Conservation (phyloP, 2,329 filamentous ascomycete genomes). For the Beauveria rudraprayagi region DNA sequence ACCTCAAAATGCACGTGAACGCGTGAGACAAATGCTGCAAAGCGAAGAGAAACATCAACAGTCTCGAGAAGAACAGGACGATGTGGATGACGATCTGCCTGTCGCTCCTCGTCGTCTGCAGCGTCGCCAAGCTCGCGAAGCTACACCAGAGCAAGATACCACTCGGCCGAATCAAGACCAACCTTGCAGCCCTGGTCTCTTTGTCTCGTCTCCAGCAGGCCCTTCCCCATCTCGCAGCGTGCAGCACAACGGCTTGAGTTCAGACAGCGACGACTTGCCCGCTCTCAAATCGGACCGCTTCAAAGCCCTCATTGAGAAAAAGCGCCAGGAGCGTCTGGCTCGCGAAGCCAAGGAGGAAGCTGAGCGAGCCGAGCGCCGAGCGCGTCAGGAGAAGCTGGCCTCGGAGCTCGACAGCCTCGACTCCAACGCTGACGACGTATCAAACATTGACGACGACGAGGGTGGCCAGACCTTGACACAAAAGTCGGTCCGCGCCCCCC, state of each 20-base stretch:
- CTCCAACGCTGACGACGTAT: conserved; percentile 33
- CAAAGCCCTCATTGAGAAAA: conserved; percentile 63
- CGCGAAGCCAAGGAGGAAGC: conserved; percentile 53
- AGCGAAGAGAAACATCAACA: conserved; percentile 18
- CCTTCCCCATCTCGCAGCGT: conserved; percentile 23
- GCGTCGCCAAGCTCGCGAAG: conserved; percentile 27
- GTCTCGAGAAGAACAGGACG: conserved; percentile 24
- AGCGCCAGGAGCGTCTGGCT: conserved; percentile 61
- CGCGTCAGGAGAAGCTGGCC: conserved; percentile 26
- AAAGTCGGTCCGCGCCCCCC: conserved; percentile 49
- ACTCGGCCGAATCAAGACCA: conserved; percentile 15
- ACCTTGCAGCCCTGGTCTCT: conserved; percentile 39
- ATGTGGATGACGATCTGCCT: conserved; percentile 34
- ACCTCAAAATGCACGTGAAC: conserved; percentile 30
- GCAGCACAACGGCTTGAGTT: conserved; percentile 27
- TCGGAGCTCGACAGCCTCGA: conserved; percentile 28
- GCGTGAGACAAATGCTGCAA: conserved; percentile 36
- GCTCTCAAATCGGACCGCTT: conserved; percentile 51
- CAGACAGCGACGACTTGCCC: conserved; percentile 41
- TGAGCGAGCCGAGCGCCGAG: conserved; percentile 36
- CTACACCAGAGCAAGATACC: conserved; percentile 24
- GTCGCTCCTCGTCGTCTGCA: conserved; percentile 33
- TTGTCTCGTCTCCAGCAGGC: conserved; percentile 44
- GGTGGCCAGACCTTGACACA: conserved; percentile 61
- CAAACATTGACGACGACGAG: conserved; percentile 53